These are phyloP conservation scores for Xylariaceae sp. DNA, from an alignment of 2,329 filamentous ascomycete species.

Conservation along the genomic window DNA sequence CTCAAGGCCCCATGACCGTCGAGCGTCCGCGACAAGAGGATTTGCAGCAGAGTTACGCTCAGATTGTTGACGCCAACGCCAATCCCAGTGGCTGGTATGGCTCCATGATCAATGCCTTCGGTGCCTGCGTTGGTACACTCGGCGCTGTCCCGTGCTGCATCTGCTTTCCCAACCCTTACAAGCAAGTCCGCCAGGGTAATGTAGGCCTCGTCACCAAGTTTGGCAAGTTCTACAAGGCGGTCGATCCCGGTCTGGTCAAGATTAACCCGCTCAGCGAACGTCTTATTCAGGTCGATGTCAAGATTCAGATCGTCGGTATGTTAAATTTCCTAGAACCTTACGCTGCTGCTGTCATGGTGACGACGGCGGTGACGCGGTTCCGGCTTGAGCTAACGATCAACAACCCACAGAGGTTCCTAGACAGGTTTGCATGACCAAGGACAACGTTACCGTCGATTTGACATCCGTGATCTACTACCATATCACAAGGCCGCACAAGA, in stretches of 20 bases:
- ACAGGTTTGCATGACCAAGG: slow-evolving; percentile 99
- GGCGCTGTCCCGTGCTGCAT: slow-evolving; percentile 93
- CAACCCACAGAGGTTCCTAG: slow-evolving; percentile 75
- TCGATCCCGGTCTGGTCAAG: slow-evolving; percentile 96
- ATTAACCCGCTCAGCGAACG: slow-evolving; percentile 94
- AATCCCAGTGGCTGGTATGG: slow-evolving; percentile 88
- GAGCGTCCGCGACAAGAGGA: slow-evolving; percentile 83
- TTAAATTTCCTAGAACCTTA: background rate
- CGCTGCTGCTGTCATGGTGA: background rate
- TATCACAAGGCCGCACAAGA: slow-evolving; percentile 93
- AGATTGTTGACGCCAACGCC: slow-evolving; percentile 66
- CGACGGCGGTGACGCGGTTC: background rate
- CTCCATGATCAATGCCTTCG: slow-evolving; percentile 77
- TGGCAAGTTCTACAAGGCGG: slow-evolving; percentile 90
- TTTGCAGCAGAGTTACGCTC: slow-evolving; percentile 81
- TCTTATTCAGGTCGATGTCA: slow-evolving; percentile 93
- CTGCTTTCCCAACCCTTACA: slow-evolving; percentile 94
- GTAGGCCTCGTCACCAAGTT: slow-evolving; percentile 97
- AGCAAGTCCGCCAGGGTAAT: slow-evolving; percentile 88
- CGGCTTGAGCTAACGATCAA: slow-evolving; percentile 6
- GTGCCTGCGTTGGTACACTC: slow-evolving; percentile 73
- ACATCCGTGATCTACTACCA: slow-evolving; percentile 99
- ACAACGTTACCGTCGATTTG: slow-evolving; percentile 93
- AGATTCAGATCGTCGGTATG: slow-evolving; percentile 85
- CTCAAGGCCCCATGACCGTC: slow-evolving; percentile 68